Evolutionary conservation across 148 eudicot species (phyloP).

Genomic region (Selenicereus undatus): DNA sequence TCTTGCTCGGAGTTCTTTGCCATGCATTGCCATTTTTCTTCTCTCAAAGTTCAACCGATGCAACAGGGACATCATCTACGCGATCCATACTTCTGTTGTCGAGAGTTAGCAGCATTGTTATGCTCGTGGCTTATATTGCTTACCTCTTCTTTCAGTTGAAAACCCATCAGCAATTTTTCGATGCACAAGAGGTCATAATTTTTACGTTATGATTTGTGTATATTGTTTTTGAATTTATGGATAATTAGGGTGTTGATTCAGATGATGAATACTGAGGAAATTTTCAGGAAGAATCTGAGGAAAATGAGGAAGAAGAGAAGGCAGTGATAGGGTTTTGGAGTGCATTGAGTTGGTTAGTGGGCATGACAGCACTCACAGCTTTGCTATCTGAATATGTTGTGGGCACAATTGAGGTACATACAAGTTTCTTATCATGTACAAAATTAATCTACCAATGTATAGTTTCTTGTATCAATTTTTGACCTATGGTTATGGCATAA

Average conservation of each 20-base stretch:
- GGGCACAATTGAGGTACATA: conserved; percentile 73
- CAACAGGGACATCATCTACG: conserved; percentile 13
- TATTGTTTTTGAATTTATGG: background rate
- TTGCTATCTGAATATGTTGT: conserved; percentile 71
- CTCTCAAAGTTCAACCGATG: conserved; percentile 28
- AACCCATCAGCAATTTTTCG: conserved; percentile 46
- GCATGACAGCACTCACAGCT: conserved; percentile 56
- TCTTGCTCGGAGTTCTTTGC: conserved; percentile 59
- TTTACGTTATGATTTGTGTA: background rate
- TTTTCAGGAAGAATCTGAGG: conserved; percentile 25
- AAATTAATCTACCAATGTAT: no score
- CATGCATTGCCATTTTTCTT: conserved; percentile 54
- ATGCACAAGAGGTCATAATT: conserved; percentile 40
- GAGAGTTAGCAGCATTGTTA: conserved; percentile 59
- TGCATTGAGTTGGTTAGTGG: conserved; percentile 54
- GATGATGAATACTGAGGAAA: background rate
- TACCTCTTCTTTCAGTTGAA: conserved; percentile 70
- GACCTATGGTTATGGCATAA: no score
- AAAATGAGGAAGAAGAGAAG: conserved; percentile 45
- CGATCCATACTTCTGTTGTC: conserved; percentile 50
- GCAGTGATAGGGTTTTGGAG: conserved; percentile 61
- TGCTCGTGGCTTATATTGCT: conserved; percentile 65
- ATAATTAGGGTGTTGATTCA: background rate
- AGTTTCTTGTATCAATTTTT: no score
- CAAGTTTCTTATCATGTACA: no score